These are phyloP conservation scores for Aspergillus coremiiformis DNA, from an alignment of 495 filamentous ascomycete genomes.

Conservation along the genomic window DNA sequence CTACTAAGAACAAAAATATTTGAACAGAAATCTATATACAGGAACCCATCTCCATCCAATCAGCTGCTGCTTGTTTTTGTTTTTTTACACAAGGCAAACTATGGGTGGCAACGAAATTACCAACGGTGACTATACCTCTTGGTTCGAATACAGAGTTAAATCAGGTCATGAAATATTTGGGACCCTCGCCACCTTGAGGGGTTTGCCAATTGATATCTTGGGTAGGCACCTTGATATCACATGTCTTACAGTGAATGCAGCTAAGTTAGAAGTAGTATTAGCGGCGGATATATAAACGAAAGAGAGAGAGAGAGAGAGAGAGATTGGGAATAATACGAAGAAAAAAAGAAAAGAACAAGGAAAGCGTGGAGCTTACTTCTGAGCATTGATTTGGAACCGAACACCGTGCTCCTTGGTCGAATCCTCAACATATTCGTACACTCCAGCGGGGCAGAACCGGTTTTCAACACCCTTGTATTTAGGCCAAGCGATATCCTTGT, in stretches of 20 bases:
- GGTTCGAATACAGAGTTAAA: not conserved
- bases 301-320: no score
- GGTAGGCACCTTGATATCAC: constrained; percentile 93
- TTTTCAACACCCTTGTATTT: constrained; percentile 90
- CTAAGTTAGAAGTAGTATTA: constrained; percentile 44
- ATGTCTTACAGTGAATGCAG: constrained; percentile 99
- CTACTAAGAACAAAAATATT: not conserved
- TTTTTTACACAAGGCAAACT: not conserved
- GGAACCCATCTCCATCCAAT: not conserved
- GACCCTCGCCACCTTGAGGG: constrained; percentile 91
- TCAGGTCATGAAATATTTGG: constrained; percentile 91
- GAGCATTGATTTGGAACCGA: constrained; percentile 93
- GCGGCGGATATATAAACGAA: not conserved
- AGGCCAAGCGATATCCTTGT: constrained; percentile 75
- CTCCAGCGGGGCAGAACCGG: constrained; percentile 97
- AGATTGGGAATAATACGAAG: no score
- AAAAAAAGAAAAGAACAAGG: not conserved
- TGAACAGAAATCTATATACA: constrained; percentile 1
- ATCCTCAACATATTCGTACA: constrained; percentile 98
- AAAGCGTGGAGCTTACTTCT: constrained; percentile 64
- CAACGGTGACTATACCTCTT: not conserved
- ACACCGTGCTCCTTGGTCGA: constrained; percentile 72
- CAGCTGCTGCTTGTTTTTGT: no score
- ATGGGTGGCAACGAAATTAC: not conserved
- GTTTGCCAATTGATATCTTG: constrained; percentile 98